Evolutionary conservation across 768 basidiomycete species (phyloP).

Genomic region (Podaxis sp.): DNA sequence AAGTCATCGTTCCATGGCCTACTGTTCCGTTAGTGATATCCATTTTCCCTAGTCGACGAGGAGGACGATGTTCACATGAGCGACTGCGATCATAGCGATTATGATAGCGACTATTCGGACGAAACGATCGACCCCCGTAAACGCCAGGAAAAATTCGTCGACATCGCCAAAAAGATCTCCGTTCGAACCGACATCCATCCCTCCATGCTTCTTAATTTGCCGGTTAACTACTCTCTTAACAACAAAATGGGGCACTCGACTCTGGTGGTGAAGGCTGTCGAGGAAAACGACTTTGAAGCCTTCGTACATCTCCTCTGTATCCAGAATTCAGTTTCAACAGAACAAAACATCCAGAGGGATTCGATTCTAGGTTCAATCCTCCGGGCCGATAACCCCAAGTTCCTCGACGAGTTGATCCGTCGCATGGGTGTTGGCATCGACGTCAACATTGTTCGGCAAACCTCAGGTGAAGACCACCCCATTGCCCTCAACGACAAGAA

Average conservation of each 20-base stretch:
- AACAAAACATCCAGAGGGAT: conserved; percentile 25
- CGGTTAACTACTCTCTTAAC: background rate
- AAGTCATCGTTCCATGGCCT: background rate
- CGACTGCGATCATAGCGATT: conserved; percentile 23
- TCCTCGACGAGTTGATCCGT: conserved; percentile 58
- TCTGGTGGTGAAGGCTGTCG: conserved; percentile 36
- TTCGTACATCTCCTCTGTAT: conserved; percentile 50
- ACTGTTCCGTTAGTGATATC: background rate
- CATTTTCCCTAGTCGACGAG: conserved; percentile 28
- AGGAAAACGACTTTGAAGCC: conserved; percentile 47
- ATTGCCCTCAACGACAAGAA: conserved; percentile 35
- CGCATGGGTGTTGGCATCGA: conserved; percentile 46
- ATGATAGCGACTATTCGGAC: conserved; percentile 40
- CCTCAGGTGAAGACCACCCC: conserved; percentile 22
- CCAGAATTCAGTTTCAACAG: conserved; percentile 25
- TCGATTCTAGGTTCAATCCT: conserved; percentile 31
- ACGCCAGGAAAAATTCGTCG: conserved; percentile 41
- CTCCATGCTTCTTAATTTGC: conserved; percentile 31
- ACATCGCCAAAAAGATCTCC: conserved; percentile 52
- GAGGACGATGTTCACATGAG: conserved; percentile 32
- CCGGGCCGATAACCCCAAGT: conserved; percentile 40
- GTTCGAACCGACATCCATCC: conserved; percentile 43
- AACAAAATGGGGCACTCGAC: conserved; percentile 14
- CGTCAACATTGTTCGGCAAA: conserved; percentile 26
- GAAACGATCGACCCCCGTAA: conserved; percentile 36